phyloP scores from a whole-genome alignment of 345 rosid species.

The Syzygium oleosum region DNA sequence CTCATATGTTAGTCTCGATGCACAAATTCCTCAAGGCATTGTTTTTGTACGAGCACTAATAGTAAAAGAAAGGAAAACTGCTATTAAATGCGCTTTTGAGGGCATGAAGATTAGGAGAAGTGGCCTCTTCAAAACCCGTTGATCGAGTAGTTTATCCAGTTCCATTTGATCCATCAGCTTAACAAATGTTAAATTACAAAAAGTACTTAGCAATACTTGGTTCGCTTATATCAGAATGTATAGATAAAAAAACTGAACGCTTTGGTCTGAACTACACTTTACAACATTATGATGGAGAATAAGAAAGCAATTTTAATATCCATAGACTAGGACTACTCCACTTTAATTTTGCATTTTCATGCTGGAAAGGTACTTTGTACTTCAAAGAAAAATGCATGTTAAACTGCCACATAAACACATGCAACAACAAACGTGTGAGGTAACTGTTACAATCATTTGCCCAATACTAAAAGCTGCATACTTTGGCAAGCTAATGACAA shows the following conservation, averaged over 20 bases:
- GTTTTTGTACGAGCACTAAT: no score
- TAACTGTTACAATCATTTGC: background rate
- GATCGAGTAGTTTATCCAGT: no score
- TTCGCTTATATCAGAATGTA: background rate
- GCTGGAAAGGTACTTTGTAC: background rate
- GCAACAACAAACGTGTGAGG: background rate
- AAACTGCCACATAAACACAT: background rate
- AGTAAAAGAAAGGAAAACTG: no score
- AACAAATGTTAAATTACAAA: background rate
- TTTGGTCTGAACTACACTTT: background rate
- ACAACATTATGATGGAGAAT: background rate
- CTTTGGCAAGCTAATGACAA: background rate
- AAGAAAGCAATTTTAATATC: background rate
- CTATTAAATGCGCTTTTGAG: no score
- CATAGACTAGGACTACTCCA: background rate
- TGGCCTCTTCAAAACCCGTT: no score
- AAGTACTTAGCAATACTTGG: background rate
- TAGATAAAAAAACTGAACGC: background rate
- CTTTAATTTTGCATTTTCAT: background rate
- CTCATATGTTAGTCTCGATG: no score
- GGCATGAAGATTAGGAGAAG: no score
- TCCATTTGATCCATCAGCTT: background rate
- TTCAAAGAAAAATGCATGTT: background rate
- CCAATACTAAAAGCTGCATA: background rate
- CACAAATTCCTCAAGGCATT: no score